These are phyloP conservation scores for Colletotrichum sp. DNA, from an alignment of 2,329 filamentous ascomycete species.

Conservation along the genomic window DNA sequence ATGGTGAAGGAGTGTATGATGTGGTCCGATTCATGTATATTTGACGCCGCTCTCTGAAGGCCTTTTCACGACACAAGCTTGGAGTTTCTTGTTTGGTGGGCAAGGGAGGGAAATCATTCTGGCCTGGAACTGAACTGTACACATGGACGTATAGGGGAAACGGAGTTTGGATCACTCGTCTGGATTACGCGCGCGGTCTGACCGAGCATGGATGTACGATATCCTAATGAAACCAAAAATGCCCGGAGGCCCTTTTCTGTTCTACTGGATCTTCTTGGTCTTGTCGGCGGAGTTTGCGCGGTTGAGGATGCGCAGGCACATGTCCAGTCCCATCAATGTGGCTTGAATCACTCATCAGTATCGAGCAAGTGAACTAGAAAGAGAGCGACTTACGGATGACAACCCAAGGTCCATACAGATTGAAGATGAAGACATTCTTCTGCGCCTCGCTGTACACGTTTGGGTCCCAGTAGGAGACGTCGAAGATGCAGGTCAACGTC, in stretches of 20 bases:
- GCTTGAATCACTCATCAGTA: slow-evolving; percentile 40
- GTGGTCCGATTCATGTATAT: slow-evolving; percentile 15
- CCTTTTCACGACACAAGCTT: not conserved
- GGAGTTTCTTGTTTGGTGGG: not conserved
- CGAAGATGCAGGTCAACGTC: slow-evolving; percentile 55
- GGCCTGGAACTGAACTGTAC: not conserved
- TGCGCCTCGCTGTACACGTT: slow-evolving; percentile 46
- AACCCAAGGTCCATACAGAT: slow-evolving; percentile 57
- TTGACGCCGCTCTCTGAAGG: not conserved
- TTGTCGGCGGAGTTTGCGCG: slow-evolving; percentile 39
- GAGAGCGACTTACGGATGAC: slow-evolving; percentile 52
- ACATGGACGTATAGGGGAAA: not conserved
- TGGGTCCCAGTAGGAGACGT: slow-evolving; percentile 54
- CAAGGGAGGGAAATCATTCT: not conserved
- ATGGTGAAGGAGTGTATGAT: not conserved
- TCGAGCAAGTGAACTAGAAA: not conserved
- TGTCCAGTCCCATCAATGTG: slow-evolving; percentile 55
- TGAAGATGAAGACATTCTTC: slow-evolving; percentile 51
- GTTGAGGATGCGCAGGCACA: slow-evolving; percentile 55
- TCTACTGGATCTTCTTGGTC: slow-evolving; percentile 47
- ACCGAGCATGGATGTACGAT: slow-evolving; percentile 3
- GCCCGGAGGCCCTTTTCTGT: not conserved
- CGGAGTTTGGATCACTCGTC: slow-evolving; percentile 3
- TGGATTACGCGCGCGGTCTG: not conserved
- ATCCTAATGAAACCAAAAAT: slow-evolving; percentile 6